A percentile compares a stretch with the other conserved stretches of the same genome.
Evolutionary conservation across 768 basidiomycete genomes (phyloP).

Genomic region (Lentinula sp.): DNA sequence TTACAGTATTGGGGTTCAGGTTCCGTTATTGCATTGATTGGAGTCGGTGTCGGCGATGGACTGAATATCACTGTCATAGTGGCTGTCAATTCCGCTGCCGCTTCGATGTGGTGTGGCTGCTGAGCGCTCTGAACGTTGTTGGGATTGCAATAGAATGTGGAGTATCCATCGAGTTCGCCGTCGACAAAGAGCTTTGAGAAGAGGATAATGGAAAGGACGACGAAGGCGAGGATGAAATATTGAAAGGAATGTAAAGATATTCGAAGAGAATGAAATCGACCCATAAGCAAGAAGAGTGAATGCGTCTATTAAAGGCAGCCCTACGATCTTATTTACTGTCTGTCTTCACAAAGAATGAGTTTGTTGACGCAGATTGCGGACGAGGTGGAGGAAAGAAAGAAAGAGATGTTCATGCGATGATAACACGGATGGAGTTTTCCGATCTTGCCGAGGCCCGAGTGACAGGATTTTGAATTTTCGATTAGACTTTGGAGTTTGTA

Average conservation of each 20-base stretch:
- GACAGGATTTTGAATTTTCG: no score
- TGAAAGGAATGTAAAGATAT: background rate
- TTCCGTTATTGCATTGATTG: background rate
- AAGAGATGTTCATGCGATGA: no score
- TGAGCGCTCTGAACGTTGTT: background rate
- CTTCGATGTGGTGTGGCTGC: background rate
- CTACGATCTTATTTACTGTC: no score
- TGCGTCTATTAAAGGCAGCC: no score
- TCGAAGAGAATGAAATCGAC: background rate
- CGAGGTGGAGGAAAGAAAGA: no score
- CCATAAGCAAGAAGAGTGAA: background rate
- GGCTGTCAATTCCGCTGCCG: background rate
- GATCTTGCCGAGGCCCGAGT: no score
- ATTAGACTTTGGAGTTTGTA: no score
- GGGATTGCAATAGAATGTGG: background rate
- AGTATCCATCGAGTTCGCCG: background rate
- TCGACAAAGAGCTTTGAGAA: background rate
- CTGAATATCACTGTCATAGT: background rate
- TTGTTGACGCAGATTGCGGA: no score
- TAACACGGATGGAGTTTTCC: no score
- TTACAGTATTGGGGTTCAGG: background rate
- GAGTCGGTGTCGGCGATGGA: background rate
- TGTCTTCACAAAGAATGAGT: no score
- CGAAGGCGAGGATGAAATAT: background rate
- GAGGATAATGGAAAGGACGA: background rate